Evolutionary conservation across 2,329 filamentous ascomycete species (phyloP), one percentile per base, ranked within the genome.

Genomic region (Achaetomium macrosporum): DNA sequence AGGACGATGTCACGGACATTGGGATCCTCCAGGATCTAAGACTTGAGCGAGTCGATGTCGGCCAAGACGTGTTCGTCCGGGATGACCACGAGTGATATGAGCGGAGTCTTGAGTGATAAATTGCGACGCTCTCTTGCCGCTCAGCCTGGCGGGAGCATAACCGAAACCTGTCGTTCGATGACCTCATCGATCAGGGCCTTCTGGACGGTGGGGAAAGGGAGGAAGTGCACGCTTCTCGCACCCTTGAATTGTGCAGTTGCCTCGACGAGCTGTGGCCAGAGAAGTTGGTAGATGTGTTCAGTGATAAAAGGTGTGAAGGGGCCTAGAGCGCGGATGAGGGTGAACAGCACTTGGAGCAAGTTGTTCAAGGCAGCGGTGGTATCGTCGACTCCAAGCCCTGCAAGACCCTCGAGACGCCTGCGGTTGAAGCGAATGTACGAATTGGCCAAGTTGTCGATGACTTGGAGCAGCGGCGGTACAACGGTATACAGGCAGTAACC

Each of bases 401-500:
- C 84, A 66, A 93, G 90, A 41, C 90, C 90, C 81, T 96, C 96
- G 59, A 96, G 77, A 49, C 91, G 83, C 69, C 88, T 88, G 50
- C 90, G 82, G 75, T 96, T 96, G 76, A 96, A 95, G 57, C 90
- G 82, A 68, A 96, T 96, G 72, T 96, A 96, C 91, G 91, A 96
- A 71, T 97, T 97, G n/a, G 91, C 96, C 4, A 88, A 90, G 71
- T 95, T 90, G 65, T 96, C 92, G 59, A 96, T 95, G 64, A 95
- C 79, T 54, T 79, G 80, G 15, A 95, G 78, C 55, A 97, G 73
- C 57, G 88, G 80, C 7, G 91, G 91, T 41, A 96, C 90, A 42
- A 96, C 92, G 1, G 91, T 96, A 70, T 96, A 96, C 31, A 91
- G 72, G 40, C 87, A 84, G 67, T 90, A 90, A 7, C 74, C 84